phyloP scores from a whole-genome alignment of 345 rosid species.

The Aurinia saxatilis region DNA sequence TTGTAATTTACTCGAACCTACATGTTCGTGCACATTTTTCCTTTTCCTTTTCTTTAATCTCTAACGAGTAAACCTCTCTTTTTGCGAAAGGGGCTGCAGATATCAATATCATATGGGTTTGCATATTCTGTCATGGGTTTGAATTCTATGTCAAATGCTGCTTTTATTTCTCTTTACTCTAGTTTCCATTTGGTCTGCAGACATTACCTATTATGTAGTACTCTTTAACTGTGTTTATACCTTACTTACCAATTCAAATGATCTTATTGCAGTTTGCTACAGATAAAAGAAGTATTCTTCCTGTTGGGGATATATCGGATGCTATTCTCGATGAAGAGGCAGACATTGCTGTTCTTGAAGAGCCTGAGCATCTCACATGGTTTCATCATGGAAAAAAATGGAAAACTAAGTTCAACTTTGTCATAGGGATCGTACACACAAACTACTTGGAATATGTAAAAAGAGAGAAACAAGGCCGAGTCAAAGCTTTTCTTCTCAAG shows the following conservation, averaged over 20 bases:
- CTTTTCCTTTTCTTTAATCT: not conserved
- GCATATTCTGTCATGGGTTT: not conserved
- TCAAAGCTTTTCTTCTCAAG: conserved; percentile 60
- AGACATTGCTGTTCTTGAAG: conserved; percentile 92
- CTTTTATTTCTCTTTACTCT: not conserved
- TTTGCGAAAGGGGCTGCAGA: not conserved
- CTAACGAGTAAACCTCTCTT: not conserved
- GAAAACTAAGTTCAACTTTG: conserved; percentile 73
- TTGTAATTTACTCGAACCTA: not conserved
- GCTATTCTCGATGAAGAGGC: conserved; percentile 72
- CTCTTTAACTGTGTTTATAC: not conserved
- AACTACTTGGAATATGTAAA: conserved; percentile 88
- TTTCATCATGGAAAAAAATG: conserved; percentile 95
- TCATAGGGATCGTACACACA: conserved; percentile 78
- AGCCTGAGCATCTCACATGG: conserved; percentile 99
- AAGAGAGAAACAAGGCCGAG: conserved; percentile 71
- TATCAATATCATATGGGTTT: not conserved
- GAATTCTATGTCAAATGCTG: not conserved
- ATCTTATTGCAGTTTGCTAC: conserved; percentile 54
- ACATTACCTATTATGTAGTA: not conserved
- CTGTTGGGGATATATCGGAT: conserved; percentile 79
- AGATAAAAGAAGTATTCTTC: conserved; percentile 87
- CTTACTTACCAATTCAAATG: not conserved
- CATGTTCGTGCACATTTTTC: not conserved
- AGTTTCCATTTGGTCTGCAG: not conserved